These are phyloP conservation scores for Leptographium galeiforme DNA, from an alignment of 2,329 filamentous ascomycete species.

Conservation along the genomic window DNA sequence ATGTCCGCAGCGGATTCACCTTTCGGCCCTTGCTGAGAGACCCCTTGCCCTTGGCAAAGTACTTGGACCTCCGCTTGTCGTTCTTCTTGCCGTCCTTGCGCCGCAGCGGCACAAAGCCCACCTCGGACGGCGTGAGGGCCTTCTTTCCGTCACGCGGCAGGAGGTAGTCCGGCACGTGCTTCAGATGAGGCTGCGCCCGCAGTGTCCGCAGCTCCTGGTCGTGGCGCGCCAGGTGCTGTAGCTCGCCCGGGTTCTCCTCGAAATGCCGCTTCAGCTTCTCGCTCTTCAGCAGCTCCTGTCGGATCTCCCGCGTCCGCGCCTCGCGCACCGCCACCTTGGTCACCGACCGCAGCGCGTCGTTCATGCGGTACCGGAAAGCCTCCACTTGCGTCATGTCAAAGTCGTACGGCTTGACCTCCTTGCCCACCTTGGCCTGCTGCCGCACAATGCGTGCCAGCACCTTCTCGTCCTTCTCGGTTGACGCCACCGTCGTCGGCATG, in stretches of 20 bases:
- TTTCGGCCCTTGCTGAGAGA: constrained; percentile 5
- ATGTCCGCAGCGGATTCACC: constrained; percentile 10
- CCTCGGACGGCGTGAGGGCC: constrained; percentile 47
- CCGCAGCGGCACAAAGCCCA: constrained; percentile 63
- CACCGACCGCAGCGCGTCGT: constrained; percentile 79
- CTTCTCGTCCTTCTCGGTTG: constrained; percentile 72
- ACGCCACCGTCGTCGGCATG: constrained; percentile 66
- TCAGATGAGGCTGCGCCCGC: constrained; percentile 75
- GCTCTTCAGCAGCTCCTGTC: constrained; percentile 80
- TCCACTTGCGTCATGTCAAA: constrained; percentile 94
- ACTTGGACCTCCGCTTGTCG: constrained; percentile 28
- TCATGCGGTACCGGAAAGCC: constrained; percentile 88
- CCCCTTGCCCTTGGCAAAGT: constrained; percentile 13
- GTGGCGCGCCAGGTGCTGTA: constrained; percentile 67
- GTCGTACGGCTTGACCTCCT: constrained; percentile 75
- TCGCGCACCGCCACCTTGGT: constrained; percentile 83
- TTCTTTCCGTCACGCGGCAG: constrained; percentile 66
- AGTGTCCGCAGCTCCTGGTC: constrained; percentile 79
- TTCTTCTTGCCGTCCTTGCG: constrained; percentile 37
- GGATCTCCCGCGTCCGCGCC: constrained; percentile 74
- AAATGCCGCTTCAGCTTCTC: constrained; percentile 94
- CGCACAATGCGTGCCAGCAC: constrained; percentile 67
- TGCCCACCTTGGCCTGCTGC: constrained; percentile 67
- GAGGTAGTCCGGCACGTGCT: constrained; percentile 88
- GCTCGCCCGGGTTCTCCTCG: constrained; percentile 86